Percentiles rank a stretch among this genome's conserved stretches.
phyloP scores from a whole-genome alignment of 169 alveolate genomes.

The Blepharisma undulans region DNA sequence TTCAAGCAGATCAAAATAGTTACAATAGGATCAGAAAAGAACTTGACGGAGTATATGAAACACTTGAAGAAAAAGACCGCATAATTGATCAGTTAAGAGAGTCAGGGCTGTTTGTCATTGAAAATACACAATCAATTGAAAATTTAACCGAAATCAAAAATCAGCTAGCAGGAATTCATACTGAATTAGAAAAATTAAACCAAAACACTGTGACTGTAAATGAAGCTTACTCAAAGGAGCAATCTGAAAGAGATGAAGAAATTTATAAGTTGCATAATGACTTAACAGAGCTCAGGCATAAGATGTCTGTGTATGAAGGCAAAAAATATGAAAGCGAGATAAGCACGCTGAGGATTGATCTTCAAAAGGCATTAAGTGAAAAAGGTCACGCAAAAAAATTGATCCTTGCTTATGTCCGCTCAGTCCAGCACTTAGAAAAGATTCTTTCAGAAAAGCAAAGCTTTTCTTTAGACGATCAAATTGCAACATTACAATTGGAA shows the following conservation, averaged over 20 bases:
- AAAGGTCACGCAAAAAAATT: slow-evolving; percentile 17
- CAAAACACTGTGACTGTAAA: neutral
- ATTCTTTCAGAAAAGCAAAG: neutral
- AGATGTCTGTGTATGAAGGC: neutral
- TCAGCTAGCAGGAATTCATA: neutral
- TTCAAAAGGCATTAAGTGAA: slow-evolving; percentile 9
- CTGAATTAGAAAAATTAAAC: neutral
- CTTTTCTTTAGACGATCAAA: neutral
- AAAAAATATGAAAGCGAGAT: slow-evolving; percentile 20
- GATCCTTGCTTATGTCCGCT: neutral
- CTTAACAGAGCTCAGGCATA: neutral
- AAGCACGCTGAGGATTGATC: neutral
- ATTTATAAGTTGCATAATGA: neutral
- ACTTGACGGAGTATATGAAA: neutral
- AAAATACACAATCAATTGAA: neutral
- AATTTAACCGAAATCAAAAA: neutral
- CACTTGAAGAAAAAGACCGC: neutral
- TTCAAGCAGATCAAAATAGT: neutral
- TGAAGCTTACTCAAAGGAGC: neutral
- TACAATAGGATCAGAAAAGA: neutral
- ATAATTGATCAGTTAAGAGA: neutral
- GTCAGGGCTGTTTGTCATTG: neutral
- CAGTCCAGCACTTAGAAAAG: slow-evolving; percentile 6
- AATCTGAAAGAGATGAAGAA: neutral
- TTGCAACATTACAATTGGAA: neutral